Percentiles rank a stretch among this genome's conserved stretches.
phyloP scores from a whole-genome alignment of 306 rosid genomes.

The Fagus sylvatica region DNA sequence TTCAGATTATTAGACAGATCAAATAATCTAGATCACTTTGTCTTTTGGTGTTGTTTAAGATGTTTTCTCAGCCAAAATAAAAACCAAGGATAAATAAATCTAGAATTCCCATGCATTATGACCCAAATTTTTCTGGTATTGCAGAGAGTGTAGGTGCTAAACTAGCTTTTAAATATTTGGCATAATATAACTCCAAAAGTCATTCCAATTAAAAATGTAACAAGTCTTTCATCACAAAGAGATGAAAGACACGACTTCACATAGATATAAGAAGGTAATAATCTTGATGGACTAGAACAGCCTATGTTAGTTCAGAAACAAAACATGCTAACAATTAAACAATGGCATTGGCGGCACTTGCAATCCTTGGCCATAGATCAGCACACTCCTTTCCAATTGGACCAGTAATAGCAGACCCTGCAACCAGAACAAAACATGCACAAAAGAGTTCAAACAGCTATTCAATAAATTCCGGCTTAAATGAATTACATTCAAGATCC shows the following conservation, averaged over 20 bases:
- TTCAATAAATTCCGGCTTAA: neutral
- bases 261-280: neutral
- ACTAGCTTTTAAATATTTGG: neutral
- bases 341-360: constrained; percentile 91
- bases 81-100: too few relatives aligned
- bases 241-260: neutral
- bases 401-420: constrained; percentile 89
- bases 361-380: constrained; percentile 94
- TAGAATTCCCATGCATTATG: too few relatives aligned
- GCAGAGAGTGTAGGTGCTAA: too few relatives aligned
- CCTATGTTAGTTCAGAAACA: neutral
- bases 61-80: too few relatives aligned
- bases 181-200: neutral
- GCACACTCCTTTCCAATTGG: constrained; percentile 93
- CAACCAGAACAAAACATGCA: neutral
- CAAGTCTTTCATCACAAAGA: too few relatives aligned
- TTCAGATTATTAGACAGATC: too few relatives aligned
- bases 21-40: too few relatives aligned
- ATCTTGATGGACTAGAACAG: neutral
- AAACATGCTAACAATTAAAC: constrained; percentile 35
- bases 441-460: neutral
- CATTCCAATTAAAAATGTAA: neutral
- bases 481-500: too few relatives aligned
- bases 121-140: too few relatives aligned
- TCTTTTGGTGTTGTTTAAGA: too few relatives aligned